A percentile compares a stretch with the other conserved stretches of the same genome.
Conservation (phyloP, 2,329 filamentous ascomycete genomes). For the Truncatella angustata region DNA sequence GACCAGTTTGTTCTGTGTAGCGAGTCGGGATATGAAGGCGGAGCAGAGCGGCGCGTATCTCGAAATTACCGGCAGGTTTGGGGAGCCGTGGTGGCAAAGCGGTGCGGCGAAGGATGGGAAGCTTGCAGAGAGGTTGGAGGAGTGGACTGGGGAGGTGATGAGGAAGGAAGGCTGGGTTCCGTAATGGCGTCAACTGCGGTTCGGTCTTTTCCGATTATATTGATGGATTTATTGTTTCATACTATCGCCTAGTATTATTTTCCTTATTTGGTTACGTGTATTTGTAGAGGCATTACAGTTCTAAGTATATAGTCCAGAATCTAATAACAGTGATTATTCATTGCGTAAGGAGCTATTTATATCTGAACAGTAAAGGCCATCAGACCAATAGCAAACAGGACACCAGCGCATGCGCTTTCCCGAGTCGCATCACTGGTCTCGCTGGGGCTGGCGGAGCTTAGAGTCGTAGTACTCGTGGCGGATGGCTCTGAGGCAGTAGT, state of each 20-base stretch:
- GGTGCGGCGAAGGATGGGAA: conserved; percentile 29
- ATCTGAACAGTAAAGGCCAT: background rate
- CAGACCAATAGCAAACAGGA: background rate
- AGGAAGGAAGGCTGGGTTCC: conserved; percentile 27
- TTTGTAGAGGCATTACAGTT: too few species aligned
- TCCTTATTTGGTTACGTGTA: too few species aligned
- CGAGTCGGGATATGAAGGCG: conserved; percentile 33
- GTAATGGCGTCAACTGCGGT: too few species aligned
- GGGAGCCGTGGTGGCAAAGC: conserved; percentile 32
- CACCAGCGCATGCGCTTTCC: background rate
- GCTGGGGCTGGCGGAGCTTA: background rate
- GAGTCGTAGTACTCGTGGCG: background rate
- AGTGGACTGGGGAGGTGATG: conserved; percentile 31
- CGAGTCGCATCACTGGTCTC: background rate
- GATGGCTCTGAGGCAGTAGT: background rate
- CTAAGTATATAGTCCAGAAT: too few species aligned
- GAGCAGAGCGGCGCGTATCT: conserved; percentile 35
- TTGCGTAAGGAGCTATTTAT: background rate
- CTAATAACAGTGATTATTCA: too few species aligned
- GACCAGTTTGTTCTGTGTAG: conserved; percentile 34
- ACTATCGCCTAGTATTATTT: too few species aligned
- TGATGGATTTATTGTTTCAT: too few species aligned
- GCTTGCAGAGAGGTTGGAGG: conserved; percentile 32
- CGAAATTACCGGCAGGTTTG: conserved; percentile 26
- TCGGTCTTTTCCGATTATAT: too few species aligned